Conservation (phyloP, 805 yeast species). For the Kazachstania viticola region DNA sequence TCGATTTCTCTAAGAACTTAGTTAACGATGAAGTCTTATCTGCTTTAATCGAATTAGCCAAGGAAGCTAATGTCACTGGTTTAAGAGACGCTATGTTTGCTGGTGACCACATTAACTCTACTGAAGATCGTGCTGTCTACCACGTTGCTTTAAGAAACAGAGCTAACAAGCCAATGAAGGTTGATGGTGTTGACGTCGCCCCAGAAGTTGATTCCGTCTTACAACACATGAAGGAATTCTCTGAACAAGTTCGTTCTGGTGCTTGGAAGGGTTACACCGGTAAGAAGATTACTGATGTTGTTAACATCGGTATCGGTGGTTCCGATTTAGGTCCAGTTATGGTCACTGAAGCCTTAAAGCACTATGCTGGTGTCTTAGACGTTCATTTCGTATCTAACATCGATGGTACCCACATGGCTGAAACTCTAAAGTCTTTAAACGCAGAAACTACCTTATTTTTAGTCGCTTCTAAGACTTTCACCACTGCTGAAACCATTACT, state of each 20-base stretch:
- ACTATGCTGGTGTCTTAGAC: constrained; percentile 62
- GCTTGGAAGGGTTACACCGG: constrained; percentile 96
- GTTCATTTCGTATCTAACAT: constrained; percentile 96
- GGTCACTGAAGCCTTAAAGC: constrained; percentile 97
- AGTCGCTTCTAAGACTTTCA: constrained; percentile 95
- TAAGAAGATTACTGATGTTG: constrained; percentile 82
- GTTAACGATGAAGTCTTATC: constrained; percentile 71
- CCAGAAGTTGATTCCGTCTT: constrained; percentile 87
- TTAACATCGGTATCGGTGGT: constrained; percentile 98
- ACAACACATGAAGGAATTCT: constrained; percentile 93
- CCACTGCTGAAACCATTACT: constrained; percentile 96
- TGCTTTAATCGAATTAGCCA: constrained; percentile 65
- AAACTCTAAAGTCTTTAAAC: constrained; percentile 61
- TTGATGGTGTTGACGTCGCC: constrained; percentile 82
- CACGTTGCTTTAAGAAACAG: constrained; percentile 96
- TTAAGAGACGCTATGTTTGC: constrained; percentile 85
- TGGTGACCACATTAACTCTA: constrained; percentile 89
- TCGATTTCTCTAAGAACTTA: constrained; percentile 92
- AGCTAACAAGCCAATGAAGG: constrained; percentile 69
- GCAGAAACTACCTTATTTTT: constrained; percentile 89
- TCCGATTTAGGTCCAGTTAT: constrained; percentile 98
- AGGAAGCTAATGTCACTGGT: constrained; percentile 77
- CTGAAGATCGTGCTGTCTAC: constrained; percentile 94
- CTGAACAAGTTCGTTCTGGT: constrained; percentile 83
- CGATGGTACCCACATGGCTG: constrained; percentile 96